Evolutionary conservation across 1,139 yeast species (phyloP).

Genomic region (Scheffersomyces cryptocercus): DNA sequence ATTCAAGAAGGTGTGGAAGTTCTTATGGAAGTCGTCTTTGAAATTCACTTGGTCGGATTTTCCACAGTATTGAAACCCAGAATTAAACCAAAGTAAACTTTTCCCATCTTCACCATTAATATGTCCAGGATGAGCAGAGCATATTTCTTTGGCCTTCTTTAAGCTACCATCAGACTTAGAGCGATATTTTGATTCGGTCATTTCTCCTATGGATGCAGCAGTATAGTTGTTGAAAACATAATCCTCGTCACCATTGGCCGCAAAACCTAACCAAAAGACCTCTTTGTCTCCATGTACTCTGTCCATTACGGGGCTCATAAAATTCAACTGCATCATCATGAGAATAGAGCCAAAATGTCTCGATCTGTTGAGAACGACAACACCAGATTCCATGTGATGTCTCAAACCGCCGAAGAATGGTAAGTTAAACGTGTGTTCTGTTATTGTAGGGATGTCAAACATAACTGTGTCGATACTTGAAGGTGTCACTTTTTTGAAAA

Average conservation of each 20-base stretch:
- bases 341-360: slow-evolving; percentile 45
- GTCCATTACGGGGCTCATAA: slow-evolving; percentile 37
- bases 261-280: slow-evolving; percentile 61
- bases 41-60: slow-evolving; percentile 21
- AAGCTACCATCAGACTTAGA: slow-evolving; percentile 17
- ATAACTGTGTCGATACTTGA: slow-evolving; percentile 34
- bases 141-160: slow-evolving; percentile 28
- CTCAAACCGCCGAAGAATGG: slow-evolving; percentile 31
- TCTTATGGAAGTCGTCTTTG: slow-evolving; percentile 18
- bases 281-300: slow-evolving; percentile 66
- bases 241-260: slow-evolving; percentile 52
- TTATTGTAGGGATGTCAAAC: slow-evolving; percentile 32
- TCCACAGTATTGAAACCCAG: slow-evolving; percentile 34
- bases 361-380: slow-evolving; percentile 44
- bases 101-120: slow-evolving; percentile 31
- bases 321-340: slow-evolving; percentile 42
- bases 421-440: slow-evolving; percentile 28
- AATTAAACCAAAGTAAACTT: slow-evolving; percentile 34
- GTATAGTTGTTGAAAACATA: slow-evolving; percentile 50
- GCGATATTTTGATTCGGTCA: slow-evolving; percentile 33
- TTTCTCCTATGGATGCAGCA: slow-evolving; percentile 54
- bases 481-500: slow-evolving; percentile 41
- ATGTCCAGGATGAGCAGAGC: slow-evolving; percentile 43
- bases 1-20: slow-evolving; percentile 20
- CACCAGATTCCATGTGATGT: slow-evolving; percentile 56